phyloP scores from a whole-genome alignment of 768 basidiomycete genomes.

The Termitomyces bulborhizus region DNA sequence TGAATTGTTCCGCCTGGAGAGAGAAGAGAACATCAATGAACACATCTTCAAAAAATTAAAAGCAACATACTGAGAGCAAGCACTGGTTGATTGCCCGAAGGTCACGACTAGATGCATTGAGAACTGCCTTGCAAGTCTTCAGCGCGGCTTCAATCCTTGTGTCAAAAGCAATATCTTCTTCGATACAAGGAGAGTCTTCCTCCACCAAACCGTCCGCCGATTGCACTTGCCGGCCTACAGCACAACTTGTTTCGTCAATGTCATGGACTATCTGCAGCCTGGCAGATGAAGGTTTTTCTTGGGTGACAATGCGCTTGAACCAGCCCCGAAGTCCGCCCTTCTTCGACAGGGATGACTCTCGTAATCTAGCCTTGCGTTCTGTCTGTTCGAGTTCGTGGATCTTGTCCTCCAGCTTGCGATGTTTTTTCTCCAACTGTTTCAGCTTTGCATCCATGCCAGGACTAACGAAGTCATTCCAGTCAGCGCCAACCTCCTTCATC shows the following conservation, averaged over 20 bases:
- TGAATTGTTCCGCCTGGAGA: constrained; percentile 49
- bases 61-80: constrained; percentile 41
- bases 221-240: constrained; percentile 34
- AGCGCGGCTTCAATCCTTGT: constrained; percentile 32
- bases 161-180: constrained; percentile 23
- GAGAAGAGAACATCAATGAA: background rate
- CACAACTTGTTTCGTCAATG: constrained; percentile 31
- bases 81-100: constrained; percentile 48
- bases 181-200: background rate
- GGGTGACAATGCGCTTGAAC: constrained; percentile 53
- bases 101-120: constrained; percentile 52
- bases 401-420: constrained; percentile 32
- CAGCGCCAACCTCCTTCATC: constrained; percentile 8
- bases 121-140: constrained; percentile 38
- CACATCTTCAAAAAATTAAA: constrained; percentile 2
- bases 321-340: constrained; percentile 54
- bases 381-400: constrained; percentile 20
- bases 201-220: background rate
- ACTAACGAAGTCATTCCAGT: constrained; percentile 12
- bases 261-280: constrained; percentile 35
- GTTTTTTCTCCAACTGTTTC: constrained; percentile 36
- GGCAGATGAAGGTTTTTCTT: constrained; percentile 23
- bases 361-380: constrained; percentile 19
- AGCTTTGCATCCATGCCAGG: constrained; percentile 29
- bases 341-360: constrained; percentile 23